phyloP scores from a whole-genome alignment of 2,329 filamentous ascomycete genomes.

The Xylariaceae sp. region DNA sequence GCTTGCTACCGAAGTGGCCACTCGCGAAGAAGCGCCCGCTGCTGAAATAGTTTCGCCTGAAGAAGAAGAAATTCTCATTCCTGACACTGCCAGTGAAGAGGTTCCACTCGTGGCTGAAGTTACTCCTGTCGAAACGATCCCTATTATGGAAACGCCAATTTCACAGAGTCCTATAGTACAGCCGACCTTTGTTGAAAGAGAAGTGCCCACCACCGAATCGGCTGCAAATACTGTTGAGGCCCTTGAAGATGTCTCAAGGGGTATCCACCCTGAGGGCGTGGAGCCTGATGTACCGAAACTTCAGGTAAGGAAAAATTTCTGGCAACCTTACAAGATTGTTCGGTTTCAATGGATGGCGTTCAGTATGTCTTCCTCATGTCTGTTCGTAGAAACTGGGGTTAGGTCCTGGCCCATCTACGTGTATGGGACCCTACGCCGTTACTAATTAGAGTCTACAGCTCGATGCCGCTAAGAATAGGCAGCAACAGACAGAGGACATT shows the following conservation, averaged over 20 bases:
- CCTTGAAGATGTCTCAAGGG: conserved; percentile 5
- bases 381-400: conserved; percentile 15
- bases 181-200: conserved; percentile 5
- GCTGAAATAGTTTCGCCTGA: not conserved
- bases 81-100: conserved; percentile 1
- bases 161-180: not conserved
- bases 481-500: conserved; percentile 2
- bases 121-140: not conserved
- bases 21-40: conserved; percentile 2
- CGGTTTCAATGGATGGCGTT: conserved; percentile 24
- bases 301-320: conserved; percentile 27
- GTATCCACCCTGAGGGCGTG: conserved; percentile 9
- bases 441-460: conserved; percentile 11
- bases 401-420: conserved; percentile 12
- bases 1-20: not conserved
- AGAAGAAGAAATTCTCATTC: no score
- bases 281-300: conserved; percentile 19
- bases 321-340: conserved; percentile 23
- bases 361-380: conserved; percentile 24
- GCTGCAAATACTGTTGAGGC: conserved; percentile 4
- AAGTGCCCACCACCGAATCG: conserved; percentile 4
- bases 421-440: not conserved
- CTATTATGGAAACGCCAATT: not conserved
- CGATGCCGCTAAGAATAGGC: conserved; percentile 19
- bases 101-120: not conserved